Conservation (phyloP, 2,329 filamentous ascomycete species). For the Pestalotiopsis sp. region DNA sequence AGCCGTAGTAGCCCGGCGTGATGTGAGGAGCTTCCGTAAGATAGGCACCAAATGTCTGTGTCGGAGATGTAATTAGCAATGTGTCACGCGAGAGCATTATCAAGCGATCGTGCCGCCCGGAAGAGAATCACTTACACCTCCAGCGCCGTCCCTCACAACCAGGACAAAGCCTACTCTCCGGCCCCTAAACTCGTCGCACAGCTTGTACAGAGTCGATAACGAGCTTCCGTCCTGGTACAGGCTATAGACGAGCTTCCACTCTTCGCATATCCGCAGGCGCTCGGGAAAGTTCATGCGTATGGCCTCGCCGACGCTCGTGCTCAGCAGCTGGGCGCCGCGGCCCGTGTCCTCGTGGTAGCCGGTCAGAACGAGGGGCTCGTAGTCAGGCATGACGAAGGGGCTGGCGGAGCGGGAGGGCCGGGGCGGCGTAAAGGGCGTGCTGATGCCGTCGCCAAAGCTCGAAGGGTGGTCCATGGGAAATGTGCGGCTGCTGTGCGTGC, state of each 20-base stretch:
- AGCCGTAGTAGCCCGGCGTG: conserved; percentile 85
- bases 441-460: conserved; percentile 47
- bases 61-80: neutral
- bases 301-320: conserved; percentile 80
- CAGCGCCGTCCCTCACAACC: conserved; percentile 77
- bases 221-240: conserved; percentile 91
- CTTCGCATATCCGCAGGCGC: conserved; percentile 81
- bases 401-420: conserved; percentile 59
- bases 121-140: conserved; percentile 60
- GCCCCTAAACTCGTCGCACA: conserved; percentile 68
- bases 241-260: conserved; percentile 86
- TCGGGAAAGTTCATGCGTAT: conserved; percentile 88
- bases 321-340: conserved; percentile 67
- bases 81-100: conserved; percentile 8
- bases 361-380: conserved; percentile 75
- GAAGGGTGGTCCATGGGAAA: conserved; percentile 16
- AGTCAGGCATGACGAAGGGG: conserved; percentile 84
- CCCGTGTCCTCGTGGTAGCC: conserved; percentile 67
- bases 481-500: conserved; percentile 12
- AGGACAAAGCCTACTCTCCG: conserved; percentile 86
- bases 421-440: conserved; percentile 62
- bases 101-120: neutral
- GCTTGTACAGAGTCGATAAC: conserved; percentile 81
- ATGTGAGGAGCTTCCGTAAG: conserved; percentile 87
- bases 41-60: conserved; percentile 87